Conservation (phyloP, 2,329 filamentous ascomycete species). For the Helicocarpus griseus region DNA sequence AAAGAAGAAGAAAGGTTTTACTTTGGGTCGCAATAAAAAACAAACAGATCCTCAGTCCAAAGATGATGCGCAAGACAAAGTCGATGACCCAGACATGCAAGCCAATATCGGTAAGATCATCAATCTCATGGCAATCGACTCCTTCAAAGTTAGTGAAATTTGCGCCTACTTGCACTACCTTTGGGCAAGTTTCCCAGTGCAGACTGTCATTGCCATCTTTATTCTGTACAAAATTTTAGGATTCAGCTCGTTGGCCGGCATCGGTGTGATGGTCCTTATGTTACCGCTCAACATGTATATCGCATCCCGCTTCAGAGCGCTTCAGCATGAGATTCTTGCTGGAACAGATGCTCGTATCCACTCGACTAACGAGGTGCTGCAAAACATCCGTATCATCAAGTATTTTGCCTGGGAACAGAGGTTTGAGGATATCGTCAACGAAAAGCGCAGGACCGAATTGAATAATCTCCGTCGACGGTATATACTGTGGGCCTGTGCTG, state of each 20-base stretch:
- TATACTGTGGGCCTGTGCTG: conserved; percentile 82
- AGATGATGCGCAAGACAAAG: conserved; percentile 19
- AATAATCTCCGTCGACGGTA: conserved; percentile 71
- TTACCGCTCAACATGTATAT: conserved; percentile 86
- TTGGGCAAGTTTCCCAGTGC: conserved; percentile 82
- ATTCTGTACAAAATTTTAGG: conserved; percentile 87
- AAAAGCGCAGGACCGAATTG: conserved; percentile 74
- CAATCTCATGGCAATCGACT: conserved; percentile 98
- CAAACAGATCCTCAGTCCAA: conserved; percentile 9
- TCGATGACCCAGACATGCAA: conserved; percentile 52
- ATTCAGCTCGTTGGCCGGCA: conserved; percentile 84
- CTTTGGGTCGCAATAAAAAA: conserved; percentile 51
- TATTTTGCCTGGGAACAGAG: conserved; percentile 98
- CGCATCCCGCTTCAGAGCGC: conserved; percentile 71
- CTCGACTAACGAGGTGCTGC: conserved; percentile 89
- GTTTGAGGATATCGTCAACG: conserved; percentile 76
- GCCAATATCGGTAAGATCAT: conserved; percentile 97
- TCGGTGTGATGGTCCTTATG: conserved; percentile 79
- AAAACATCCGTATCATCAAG: conserved; percentile 98
- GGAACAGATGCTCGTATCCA: conserved; percentile 95
- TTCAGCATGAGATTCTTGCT: conserved; percentile 83
- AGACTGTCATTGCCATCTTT: conserved; percentile 69
- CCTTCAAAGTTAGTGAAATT: conserved; percentile 94
- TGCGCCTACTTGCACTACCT: conserved; percentile 93
- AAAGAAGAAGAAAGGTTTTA: conserved; percentile 39